A percentile compares a stretch with the other conserved stretches of the same genome.
phyloP scores from a whole-genome alignment of 169 alveolate genomes.

The Plasmodium knowlesi region DNA sequence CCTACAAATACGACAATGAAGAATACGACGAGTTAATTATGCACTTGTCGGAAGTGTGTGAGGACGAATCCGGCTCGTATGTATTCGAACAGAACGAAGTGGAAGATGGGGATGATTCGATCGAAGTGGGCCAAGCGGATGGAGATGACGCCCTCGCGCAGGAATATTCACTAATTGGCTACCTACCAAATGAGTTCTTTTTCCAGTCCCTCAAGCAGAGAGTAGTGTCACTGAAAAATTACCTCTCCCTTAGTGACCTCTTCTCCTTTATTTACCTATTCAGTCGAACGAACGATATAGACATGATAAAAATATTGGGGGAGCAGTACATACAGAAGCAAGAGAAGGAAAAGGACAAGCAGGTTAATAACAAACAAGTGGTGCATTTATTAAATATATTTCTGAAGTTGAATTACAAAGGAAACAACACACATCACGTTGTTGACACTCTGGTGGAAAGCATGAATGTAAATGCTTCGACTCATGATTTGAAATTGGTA shows the following conservation, averaged over 20 bases:
- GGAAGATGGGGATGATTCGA: neutral
- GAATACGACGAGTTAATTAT: slow-evolving; percentile 47
- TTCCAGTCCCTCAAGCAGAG: slow-evolving; percentile 37
- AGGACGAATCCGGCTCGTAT: neutral
- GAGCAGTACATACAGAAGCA: slow-evolving; percentile 38
- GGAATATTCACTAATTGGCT: slow-evolving; percentile 42
- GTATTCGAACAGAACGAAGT: neutral
- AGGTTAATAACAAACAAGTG: slow-evolving; percentile 20
- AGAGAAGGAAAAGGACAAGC: slow-evolving; percentile 23
- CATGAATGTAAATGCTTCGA: neutral
- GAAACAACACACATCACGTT: neutral
- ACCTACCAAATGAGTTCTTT: slow-evolving; percentile 60
- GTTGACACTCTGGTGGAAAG: neutral
- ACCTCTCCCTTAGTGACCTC: slow-evolving; percentile 17
- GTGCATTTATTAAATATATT: slow-evolving; percentile 59
- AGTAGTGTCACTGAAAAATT: slow-evolving; percentile 9
- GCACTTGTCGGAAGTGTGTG: neutral
- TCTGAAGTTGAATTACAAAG: slow-evolving; percentile 44
- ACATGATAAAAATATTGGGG: slow-evolving; percentile 1
- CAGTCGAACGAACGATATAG: slow-evolving; percentile 16
- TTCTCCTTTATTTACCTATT: slow-evolving; percentile 30
- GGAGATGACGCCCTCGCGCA: neutral
- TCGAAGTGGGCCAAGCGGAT: neutral
- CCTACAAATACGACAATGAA: slow-evolving; percentile 67
- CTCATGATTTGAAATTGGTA: slow-evolving; percentile 28